phyloP scores from a whole-genome alignment of 2,329 filamentous ascomycete species.

The Alternaria gaisen region DNA sequence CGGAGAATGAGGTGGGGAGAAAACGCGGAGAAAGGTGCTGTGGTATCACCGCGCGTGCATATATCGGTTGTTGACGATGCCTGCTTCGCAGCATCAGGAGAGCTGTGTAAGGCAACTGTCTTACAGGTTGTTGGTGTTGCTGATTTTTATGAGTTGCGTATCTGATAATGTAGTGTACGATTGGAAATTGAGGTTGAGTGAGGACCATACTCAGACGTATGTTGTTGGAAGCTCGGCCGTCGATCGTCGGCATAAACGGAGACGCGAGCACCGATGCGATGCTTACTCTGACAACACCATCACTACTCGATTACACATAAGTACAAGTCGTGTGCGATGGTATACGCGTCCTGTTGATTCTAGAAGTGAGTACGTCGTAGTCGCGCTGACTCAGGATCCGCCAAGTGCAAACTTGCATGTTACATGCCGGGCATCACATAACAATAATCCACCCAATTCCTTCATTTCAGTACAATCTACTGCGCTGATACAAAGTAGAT shows the following conservation, averaged over 20 bases:
- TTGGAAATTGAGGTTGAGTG: not conserved
- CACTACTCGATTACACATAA: not conserved
- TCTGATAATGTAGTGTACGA: not conserved
- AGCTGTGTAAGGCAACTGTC: not conserved
- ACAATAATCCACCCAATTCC: not conserved
- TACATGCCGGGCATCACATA: not conserved
- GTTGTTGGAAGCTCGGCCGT: slow-evolving; percentile 5
- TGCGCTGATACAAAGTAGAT: not conserved
- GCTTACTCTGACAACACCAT: slow-evolving; percentile 9
- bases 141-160: not conserved
- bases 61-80: slow-evolving; percentile 7
- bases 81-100: not conserved
- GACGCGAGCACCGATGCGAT: slow-evolving; percentile 7
- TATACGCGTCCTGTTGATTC: not conserved
- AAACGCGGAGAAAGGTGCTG: slow-evolving; percentile 22
- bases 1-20: slow-evolving; percentile 33
- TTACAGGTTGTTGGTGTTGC: fast-evolving
- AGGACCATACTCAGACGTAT: not conserved
- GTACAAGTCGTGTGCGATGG: not conserved
- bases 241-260: slow-evolving; percentile 17
- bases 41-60: slow-evolving; percentile 9
- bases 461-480: not conserved
- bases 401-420: not conserved
- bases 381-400: not conserved
- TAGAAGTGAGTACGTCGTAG: not conserved